Base-by-base conservation (phyloP, 139 green algal genomes). In the Eudorina sp. region DNA sequence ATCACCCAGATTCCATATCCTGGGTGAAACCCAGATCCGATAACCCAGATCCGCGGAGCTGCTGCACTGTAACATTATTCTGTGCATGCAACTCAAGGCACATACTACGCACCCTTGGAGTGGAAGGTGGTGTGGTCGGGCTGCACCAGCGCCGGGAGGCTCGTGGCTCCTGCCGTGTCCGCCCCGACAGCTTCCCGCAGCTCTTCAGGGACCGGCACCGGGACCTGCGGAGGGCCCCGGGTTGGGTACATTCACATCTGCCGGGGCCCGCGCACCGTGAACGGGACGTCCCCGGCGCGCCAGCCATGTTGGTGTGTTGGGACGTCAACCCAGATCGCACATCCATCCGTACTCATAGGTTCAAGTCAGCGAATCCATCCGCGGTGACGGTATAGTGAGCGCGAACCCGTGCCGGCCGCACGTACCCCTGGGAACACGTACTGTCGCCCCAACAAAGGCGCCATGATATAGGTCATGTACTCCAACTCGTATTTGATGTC, bases 371-470 rank as follows among this genome's bases (percentile, higher is more conserved):
- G n/a, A n/a, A n/a, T n/a, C n/a, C n/a, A n/a, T n/a, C n/a, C n/a
- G n/a, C n/a, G n/a, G n/a, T n/a, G n/a, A n/a, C n/a, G n/a, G n/a
- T n/a, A n/a, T n/a, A n/a, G n/a, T n/a, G n/a, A n/a, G n/a, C n/a
- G n/a, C n/a, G n/a, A n/a, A n/a, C n/a, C n/a, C n/a, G n/a, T n/a
- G n/a, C n/a, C n/a, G n/a, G n/a, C 6, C 62, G 62, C 31, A 80
- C 41, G 48, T 31, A 85, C 84, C 43, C 86, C 83, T 21, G 89
- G 45, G 21, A 88, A 80, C 6, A 85, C 83, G 76, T 85, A 82
- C 40, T 85, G 53, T 13, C 18, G 4, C 0, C 53, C 84, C 4
- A 92, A 77, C 6, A 69, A 38, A 5, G 89, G 89, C 11, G 62
- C 83, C 45, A 92, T 85, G 5, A 90, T 19, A 18, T 23, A 4